A percentile compares a stretch with the other conserved stretches of the same genome.
Evolutionary conservation across 352 stramenopile genomes (phyloP).

Genomic region (Phytophthora parvispora): DNA sequence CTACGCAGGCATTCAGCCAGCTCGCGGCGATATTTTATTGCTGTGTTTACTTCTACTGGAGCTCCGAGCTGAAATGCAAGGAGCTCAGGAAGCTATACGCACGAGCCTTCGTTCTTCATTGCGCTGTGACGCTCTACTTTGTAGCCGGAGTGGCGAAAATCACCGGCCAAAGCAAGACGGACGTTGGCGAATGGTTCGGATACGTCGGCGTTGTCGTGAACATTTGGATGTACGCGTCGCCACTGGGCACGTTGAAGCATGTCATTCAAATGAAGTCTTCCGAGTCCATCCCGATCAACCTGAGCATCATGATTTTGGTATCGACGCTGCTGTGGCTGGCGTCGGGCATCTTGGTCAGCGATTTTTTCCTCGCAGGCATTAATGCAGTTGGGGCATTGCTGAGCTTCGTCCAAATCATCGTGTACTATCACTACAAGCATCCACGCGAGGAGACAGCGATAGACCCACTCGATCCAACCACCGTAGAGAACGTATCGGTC

Average conservation of each 20-base stretch:
- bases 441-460: too few species aligned
- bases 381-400: conserved; percentile 43
- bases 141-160: not conserved
- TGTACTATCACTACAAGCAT: conserved; percentile 56
- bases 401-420: conserved; percentile 45
- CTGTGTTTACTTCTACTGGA: conserved; percentile 20
- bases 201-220: conserved; percentile 14
- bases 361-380: conserved; percentile 48
- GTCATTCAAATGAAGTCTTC: conserved; percentile 51
- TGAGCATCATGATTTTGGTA: conserved; percentile 47
- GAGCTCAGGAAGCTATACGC: conserved; percentile 12
- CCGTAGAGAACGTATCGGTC: too few species aligned
- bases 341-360: conserved; percentile 42
- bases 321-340: conserved; percentile 56
- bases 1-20: conserved; percentile 13
- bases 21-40: conserved; percentile 10
- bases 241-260: conserved; percentile 45
- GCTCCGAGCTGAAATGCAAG: not conserved
- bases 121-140: conserved; percentile 13
- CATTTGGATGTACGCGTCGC: conserved; percentile 48
- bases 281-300: conserved; percentile 54
- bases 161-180: conserved; percentile 3
- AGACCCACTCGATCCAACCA: too few species aligned
- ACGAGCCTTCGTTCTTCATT: conserved; percentile 2
- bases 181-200: conserved; percentile 11